A percentile compares a stretch with the other conserved stretches of the same genome.
phyloP scores from a whole-genome alignment of 768 basidiomycete species.

The Guyanaporus albipodus region DNA sequence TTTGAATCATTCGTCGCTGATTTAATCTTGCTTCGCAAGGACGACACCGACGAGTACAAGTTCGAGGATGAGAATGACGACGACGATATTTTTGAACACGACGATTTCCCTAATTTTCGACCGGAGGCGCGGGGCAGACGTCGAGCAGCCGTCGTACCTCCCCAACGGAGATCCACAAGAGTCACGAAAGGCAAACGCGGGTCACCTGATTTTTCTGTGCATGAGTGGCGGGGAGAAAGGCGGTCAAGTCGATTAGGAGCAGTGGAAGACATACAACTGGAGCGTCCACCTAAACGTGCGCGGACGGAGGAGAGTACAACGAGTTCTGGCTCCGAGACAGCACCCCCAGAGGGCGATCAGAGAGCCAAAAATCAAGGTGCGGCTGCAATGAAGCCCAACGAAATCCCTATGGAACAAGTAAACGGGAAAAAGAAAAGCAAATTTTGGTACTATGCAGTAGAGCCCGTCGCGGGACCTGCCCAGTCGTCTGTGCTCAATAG shows the following conservation, averaged over 20 bases:
- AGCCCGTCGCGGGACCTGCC: conserved; percentile 47
- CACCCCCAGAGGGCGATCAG: conserved; percentile 33
- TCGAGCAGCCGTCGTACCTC: conserved; percentile 32
- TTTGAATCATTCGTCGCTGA: conserved; percentile 24
- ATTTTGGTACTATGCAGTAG: conserved; percentile 87
- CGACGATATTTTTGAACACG: conserved; percentile 48
- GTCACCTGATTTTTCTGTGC: conserved; percentile 45
- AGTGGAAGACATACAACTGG: conserved; percentile 45
- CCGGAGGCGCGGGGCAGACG: conserved; percentile 43
- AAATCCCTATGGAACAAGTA: conserved; percentile 70
- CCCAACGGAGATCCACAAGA: conserved; percentile 54
- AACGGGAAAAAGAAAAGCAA: conserved; percentile 83
- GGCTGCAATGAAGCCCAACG: conserved; percentile 65
- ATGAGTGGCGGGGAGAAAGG: conserved; percentile 70
- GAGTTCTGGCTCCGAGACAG: conserved; percentile 36
- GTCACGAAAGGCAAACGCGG: conserved; percentile 49
- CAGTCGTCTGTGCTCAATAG: conserved; percentile 10
- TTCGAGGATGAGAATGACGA: conserved; percentile 66
- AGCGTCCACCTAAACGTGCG: conserved; percentile 62
- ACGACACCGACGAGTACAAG: conserved; percentile 66
- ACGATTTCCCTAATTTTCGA: conserved; percentile 36
- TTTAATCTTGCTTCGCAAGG: conserved; percentile 28
- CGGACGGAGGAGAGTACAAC: conserved; percentile 71
- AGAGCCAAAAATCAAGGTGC: conserved; percentile 54
- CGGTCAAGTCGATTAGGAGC: conserved; percentile 67